Evolutionary conservation across 1,284 basidiomycete genomes (phyloP), one percentile per base, ranked within the genome.

Genomic region (Naganishia sp.): DNA sequence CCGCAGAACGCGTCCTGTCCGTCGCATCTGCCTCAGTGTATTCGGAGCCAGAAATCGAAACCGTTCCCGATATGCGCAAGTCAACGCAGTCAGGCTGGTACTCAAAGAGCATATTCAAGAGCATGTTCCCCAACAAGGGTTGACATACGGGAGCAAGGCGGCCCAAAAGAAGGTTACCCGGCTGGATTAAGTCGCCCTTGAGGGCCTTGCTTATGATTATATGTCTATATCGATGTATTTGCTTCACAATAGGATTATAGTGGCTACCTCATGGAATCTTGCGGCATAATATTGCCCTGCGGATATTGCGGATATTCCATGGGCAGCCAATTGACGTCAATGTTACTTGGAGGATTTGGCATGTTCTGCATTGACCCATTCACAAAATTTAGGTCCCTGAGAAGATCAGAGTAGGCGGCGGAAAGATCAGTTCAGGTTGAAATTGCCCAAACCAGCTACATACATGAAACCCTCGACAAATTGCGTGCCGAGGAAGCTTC

Each of bases 291-390:
- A 28, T 61, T 61, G 23, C 49, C 35, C 41, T 61, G 58, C 7
- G 58, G 47, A 21, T 51, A 49, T 41, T 61, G 47, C 11, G 58
- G 58, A 21, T 41, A 61, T n/a, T 61, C 58, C 58, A 51, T 51
- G 18, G 58, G 47, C 13, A 61, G 47, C 58, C 58, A 61, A 17
- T 50, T 61, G 21, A 50, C 47, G 28, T 61, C 58, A 35, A 61
- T 47, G 35, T 51, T 61, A 39, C 23, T 42, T 6, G 58, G 42
- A 28, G 58, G 58, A 43, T 51, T 61, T 17, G 35, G 47, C 47
- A 61, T 61, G 35, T 61, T 61, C 47, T 61, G 58, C 47, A 61
- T 51, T 4, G 58, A 61, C 6, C 58, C 58, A 25, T 61, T 61
- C 32, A 61, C 58, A 23, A 61, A 61, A 10, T 61, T 61, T 3